Percentiles rank a stretch among this genome's conserved stretches.
Conservation (phyloP, 1,284 basidiomycete genomes). For the Leccinum solheimii region DNA sequence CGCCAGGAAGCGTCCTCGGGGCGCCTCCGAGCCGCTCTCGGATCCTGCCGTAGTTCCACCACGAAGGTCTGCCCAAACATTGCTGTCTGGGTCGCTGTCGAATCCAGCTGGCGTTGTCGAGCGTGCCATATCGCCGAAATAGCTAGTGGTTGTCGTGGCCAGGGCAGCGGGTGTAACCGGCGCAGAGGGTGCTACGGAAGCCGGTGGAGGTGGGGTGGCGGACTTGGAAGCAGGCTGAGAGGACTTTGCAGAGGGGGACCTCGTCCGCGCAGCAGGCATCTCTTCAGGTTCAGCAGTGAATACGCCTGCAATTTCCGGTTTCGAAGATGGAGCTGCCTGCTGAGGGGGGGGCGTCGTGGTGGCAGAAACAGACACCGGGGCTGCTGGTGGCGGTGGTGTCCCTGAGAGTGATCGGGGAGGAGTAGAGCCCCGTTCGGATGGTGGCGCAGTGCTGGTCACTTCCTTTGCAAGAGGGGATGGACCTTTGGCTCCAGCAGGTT, state of each 20-base stretch:
- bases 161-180: slow-evolving; percentile 28
- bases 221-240: slow-evolving; percentile 23
- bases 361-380: slow-evolving; percentile 14
- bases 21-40: slow-evolving; percentile 22
- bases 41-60: slow-evolving; percentile 9
- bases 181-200: slow-evolving; percentile 19
- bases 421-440: slow-evolving; percentile 14
- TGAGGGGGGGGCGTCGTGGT: slow-evolving; percentile 14
- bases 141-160: slow-evolving; percentile 3
- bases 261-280: slow-evolving; percentile 12
- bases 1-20: slow-evolving; percentile 18
- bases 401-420: slow-evolving; percentile 27
- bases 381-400: slow-evolving; percentile 12
- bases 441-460: slow-evolving; percentile 17
- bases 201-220: slow-evolving; percentile 12
- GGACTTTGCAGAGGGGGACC: slow-evolving; percentile 9
- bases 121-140: slow-evolving; percentile 33
- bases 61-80: slow-evolving; percentile 32
- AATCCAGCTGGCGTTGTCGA: slow-evolving; percentile 27
- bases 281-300: slow-evolving; percentile 34
- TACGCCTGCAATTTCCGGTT: slow-evolving; percentile 16
- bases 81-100: slow-evolving; percentile 26
- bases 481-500: slow-evolving; percentile 22
- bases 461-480: slow-evolving; percentile 34
- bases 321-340: slow-evolving; percentile 6